phyloP scores from a whole-genome alignment of 2,329 filamentous ascomycete species.

The Rhynchosporium agropyri region DNA sequence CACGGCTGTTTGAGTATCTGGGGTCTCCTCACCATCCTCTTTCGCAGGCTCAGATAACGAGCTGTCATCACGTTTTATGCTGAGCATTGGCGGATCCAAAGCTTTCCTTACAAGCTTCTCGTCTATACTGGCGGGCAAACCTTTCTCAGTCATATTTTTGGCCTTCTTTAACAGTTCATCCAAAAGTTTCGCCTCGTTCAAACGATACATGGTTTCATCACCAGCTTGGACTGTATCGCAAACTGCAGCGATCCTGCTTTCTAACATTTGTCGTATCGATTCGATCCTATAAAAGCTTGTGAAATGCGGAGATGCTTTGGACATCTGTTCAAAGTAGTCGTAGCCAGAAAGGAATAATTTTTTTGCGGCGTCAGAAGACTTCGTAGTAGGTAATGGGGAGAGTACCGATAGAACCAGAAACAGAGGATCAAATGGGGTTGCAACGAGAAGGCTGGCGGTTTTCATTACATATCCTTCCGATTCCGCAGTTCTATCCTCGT shows the following conservation, averaged over 20 bases:
- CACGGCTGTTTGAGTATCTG: slow-evolving; percentile 40
- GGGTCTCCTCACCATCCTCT: slow-evolving; percentile 41
- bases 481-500: slow-evolving; percentile 30
- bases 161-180: slow-evolving; percentile 71
- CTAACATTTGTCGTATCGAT: slow-evolving; percentile 53
- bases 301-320: slow-evolving; percentile 58
- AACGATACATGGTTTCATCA: slow-evolving; percentile 81
- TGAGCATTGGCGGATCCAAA: slow-evolving; percentile 75
- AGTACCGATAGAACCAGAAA: slow-evolving; percentile 82
- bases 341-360: slow-evolving; percentile 69
- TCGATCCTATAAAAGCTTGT: slow-evolving; percentile 56
- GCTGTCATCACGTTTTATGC: slow-evolving; percentile 62
- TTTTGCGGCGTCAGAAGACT: slow-evolving; percentile 53
- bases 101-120: slow-evolving; percentile 77
- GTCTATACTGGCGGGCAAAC: slow-evolving; percentile 80
- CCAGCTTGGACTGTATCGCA: slow-evolving; percentile 84
- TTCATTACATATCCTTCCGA: slow-evolving; percentile 59
- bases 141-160: slow-evolving; percentile 61
- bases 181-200: slow-evolving; percentile 73
- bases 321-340: slow-evolving; percentile 70
- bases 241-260: slow-evolving; percentile 66
- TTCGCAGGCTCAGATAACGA: slow-evolving; percentile 38
- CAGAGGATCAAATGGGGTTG: slow-evolving; percentile 80
- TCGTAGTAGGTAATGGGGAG: slow-evolving; percentile 47
- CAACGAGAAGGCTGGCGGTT: slow-evolving; percentile 75